A percentile compares a stretch with the other conserved stretches of the same genome.
Conservation (phyloP, 2,329 filamentous ascomycete species). For the Penicillium sp. region DNA sequence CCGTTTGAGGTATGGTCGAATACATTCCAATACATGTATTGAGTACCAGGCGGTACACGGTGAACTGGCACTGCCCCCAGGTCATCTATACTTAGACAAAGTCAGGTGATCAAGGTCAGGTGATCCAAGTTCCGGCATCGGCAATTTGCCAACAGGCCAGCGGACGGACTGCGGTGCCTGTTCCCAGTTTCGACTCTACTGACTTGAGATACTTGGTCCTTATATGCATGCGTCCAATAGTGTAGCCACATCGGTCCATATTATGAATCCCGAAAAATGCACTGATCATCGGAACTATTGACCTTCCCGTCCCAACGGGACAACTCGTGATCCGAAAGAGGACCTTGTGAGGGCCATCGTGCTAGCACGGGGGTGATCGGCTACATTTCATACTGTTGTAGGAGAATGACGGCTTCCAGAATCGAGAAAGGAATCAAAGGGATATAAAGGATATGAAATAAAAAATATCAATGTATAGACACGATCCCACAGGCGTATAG, state of each 20-base stretch:
- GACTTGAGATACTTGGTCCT: neutral
- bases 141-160: neutral
- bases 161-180: neutral
- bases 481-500: constrained; percentile 16
- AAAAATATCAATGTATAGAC: constrained; percentile 24
- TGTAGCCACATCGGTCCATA: neutral
- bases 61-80: neutral
- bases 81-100: neutral
- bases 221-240: neutral
- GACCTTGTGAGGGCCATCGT: neutral
- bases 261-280: neutral
- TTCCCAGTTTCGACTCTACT: neutral
- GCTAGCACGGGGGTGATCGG: too few species aligned
- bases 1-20: neutral
- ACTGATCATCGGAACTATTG: neutral
- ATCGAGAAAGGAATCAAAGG: neutral
- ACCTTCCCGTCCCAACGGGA: neutral
- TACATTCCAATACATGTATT: neutral
- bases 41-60: neutral
- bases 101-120: constrained; percentile 10
- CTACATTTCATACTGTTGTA: neutral
- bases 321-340: neutral
- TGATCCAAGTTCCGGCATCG: constrained; percentile 13
- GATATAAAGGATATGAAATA: neutral
- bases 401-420: neutral